Evolutionary conservation across 805 yeast species (phyloP), one percentile per base, ranked within the genome.

Genomic region (Scheffersomyces spartinae): DNA sequence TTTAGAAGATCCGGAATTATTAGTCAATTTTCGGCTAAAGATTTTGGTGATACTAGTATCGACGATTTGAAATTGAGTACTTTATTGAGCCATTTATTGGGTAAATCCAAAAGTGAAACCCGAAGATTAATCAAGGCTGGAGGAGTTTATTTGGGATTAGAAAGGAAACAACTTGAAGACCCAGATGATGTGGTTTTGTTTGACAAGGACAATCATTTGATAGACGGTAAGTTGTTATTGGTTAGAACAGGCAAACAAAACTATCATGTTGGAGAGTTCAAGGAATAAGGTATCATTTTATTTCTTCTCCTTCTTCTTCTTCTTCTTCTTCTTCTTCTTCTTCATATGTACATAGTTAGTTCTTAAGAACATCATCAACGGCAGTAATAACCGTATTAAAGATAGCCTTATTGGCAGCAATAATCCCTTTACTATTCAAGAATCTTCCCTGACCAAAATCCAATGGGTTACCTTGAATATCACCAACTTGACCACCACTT

Each of bases 401-500:
- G 9, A 75, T 47, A 7, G 50, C 52, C 19, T 48, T 50, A 26
- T 67, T 56, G 6, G 91, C 76, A 6, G 97, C 98, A 45, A 91
- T 75, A n/a, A 91, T 86, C 24, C 99, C 99, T 52, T 83, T 78
- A 31, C 93, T 81, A 27, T 64, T 46, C 35, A 91, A 66, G 18
- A 73, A 71, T 45, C 96, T 72, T 5, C 99, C 99, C 21, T 63
- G 59, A 6, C 95, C 85, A 41, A 91, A 91, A 44, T 88, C 75
- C 30, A 91, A 65, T 13, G 64, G 61, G 8, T 60, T 61, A 11
- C 95, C 95, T 28, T 68, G 52, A 52, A 88, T 71, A 45, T 91
- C 98, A 9, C 88, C 73, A 8, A 91, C 97, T 25, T 61, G 49
- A 5, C 98, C 98, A 21, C 96, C 96, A 40, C 93, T 80, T 51